These are phyloP conservation scores for Phytophthora colocasiae DNA, from an alignment of 352 stramenopile species.

Conservation along the genomic window DNA sequence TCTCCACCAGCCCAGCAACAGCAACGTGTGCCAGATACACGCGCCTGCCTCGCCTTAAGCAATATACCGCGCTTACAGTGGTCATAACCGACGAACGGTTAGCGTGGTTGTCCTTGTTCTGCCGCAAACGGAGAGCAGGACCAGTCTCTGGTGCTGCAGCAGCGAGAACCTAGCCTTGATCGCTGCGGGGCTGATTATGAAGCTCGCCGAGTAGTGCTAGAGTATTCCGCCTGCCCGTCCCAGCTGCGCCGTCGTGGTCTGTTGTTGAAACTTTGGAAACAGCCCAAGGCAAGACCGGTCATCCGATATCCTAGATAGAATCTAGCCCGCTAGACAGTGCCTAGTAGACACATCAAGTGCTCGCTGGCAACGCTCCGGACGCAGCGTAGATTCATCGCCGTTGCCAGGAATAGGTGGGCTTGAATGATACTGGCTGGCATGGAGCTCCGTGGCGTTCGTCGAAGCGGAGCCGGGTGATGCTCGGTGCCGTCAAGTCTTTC, in stretches of 20 bases:
- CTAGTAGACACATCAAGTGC: constrained; percentile 11
- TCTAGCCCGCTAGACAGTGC: background rate
- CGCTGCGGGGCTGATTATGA: constrained; percentile 18
- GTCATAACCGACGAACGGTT: background rate
- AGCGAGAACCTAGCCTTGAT: background rate
- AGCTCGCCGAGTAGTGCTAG: constrained; percentile 1
- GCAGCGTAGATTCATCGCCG: constrained; percentile 6
- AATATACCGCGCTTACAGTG: constrained; percentile 24
- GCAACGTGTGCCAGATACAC: constrained; percentile 19
- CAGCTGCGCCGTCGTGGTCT: constrained; percentile 4
- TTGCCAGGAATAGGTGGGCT: background rate
- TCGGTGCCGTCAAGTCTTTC: constrained; percentile 10
- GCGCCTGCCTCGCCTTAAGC: constrained; percentile 9
- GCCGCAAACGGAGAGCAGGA: background rate
- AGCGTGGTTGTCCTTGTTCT: background rate
- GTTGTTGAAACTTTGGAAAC: background rate
- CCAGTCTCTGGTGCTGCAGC: background rate
- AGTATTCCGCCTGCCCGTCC: constrained; percentile 26
- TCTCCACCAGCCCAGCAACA: background rate
- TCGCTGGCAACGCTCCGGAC: background rate
- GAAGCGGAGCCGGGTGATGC: background rate
- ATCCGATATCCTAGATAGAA: no score
- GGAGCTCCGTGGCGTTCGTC: constrained; percentile 2
- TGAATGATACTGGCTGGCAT: background rate
- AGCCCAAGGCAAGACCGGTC: background rate